Evolutionary conservation across 1,284 basidiomycete species (phyloP).

Genomic region (Golubevia pallescens): DNA sequence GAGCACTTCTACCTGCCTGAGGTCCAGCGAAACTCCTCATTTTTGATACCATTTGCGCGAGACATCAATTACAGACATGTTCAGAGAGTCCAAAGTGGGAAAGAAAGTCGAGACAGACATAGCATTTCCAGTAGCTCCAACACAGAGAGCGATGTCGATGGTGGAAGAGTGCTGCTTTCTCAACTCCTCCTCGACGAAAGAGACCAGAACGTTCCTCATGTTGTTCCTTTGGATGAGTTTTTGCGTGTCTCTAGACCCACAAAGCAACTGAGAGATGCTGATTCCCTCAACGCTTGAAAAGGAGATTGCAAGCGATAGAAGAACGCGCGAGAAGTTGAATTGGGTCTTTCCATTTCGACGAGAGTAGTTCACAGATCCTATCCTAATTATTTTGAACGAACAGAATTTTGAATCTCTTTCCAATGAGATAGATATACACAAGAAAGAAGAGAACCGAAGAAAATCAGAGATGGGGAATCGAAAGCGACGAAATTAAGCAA

Average conservation of each 20-base stretch:
- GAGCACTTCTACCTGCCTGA: too few relatives aligned
- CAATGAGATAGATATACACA: not conserved
- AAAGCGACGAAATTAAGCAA: slow-evolving; percentile 4
- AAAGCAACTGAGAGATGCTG: too few relatives aligned
- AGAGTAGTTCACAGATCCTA: too few relatives aligned
- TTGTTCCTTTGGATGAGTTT: slow-evolving; percentile 45
- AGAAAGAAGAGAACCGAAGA: not conserved
- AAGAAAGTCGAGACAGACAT: too few relatives aligned
- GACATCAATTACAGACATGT: too few relatives aligned
- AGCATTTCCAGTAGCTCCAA: slow-evolving; percentile 35
- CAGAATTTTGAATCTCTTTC: not conserved
- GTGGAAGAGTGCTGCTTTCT: slow-evolving; percentile 52
- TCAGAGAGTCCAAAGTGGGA: too few relatives aligned
- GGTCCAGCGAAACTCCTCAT: too few relatives aligned
- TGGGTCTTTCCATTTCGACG: too few relatives aligned
- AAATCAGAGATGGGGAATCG: not conserved
- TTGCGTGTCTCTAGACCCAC: slow-evolving; percentile 28
- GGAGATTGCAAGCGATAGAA: too few relatives aligned
- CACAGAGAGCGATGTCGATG: slow-evolving; percentile 59
- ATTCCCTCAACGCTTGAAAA: too few relatives aligned
- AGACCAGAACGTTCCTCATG: slow-evolving; percentile 52
- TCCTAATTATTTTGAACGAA: not conserved
- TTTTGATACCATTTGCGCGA: too few relatives aligned
- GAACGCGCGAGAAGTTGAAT: too few relatives aligned
- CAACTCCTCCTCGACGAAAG: slow-evolving; percentile 56